These are phyloP conservation scores for Citrullus colocynthis DNA, from an alignment of 306 rosid species.

Conservation along the genomic window DNA sequence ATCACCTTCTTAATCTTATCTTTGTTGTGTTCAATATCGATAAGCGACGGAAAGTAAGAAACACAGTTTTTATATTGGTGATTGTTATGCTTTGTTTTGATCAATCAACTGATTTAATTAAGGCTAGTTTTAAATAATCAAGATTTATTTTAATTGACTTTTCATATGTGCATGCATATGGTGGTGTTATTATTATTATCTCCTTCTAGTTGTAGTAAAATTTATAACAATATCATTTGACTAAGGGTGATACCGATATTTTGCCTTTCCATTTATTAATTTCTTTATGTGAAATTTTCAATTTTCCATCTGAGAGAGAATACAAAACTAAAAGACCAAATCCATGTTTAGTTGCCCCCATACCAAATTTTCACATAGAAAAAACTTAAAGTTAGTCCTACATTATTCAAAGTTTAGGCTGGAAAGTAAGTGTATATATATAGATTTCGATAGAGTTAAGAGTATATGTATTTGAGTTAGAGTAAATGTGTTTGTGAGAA, in stretches of 20 bases:
- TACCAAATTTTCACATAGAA: no score
- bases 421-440: no score
- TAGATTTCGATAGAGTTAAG: no score
- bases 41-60: neutral
- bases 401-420: no score
- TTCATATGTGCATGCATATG: neutral
- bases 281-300: no score
- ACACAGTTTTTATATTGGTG: neutral
- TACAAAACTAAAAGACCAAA: no score
- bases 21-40: neutral
- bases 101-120: neutral
- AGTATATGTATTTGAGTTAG: no score
- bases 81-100: neutral
- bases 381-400: no score
- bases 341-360: no score
- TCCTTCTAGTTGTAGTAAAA: neutral
- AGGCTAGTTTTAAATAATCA: neutral
- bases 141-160: neutral
- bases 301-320: no score
- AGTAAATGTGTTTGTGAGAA: no score
- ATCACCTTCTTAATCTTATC: neutral
- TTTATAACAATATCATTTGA: neutral
- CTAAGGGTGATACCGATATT: neutral
- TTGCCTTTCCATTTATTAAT: no score
- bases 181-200: neutral